Evolutionary conservation across 345 rosid species (phyloP).

Genomic region (Salix purpurea): DNA sequence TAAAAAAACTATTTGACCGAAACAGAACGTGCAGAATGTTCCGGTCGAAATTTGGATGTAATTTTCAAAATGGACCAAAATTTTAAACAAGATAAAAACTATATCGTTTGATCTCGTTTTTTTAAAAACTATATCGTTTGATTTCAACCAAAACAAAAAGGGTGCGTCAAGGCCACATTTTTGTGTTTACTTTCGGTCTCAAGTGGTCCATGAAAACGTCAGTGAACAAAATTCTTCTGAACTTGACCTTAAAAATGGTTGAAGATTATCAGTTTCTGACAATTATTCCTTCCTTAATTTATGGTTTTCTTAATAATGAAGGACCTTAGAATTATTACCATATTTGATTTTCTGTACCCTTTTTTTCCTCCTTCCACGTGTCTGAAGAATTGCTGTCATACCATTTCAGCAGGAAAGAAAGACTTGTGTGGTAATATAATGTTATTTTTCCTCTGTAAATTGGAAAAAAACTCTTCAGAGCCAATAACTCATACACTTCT

Average conservation of each 20-base stretch:
- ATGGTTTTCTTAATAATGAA: neutral
- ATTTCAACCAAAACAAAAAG: too few relatives aligned
- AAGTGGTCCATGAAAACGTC: neutral
- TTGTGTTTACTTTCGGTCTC: neutral
- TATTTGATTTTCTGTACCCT: neutral
- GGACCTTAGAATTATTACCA: neutral
- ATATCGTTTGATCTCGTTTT: too few relatives aligned
- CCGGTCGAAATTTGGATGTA: accelerated
- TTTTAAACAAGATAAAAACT: too few relatives aligned
- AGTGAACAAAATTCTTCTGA: neutral
- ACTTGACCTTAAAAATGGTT: neutral
- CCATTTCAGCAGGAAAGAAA: neutral
- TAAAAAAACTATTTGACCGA: too few relatives aligned
- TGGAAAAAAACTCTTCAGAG: too few relatives aligned
- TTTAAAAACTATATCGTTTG: too few relatives aligned
- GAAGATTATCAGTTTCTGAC: neutral
- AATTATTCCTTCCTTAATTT: neutral
- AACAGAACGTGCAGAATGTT: accelerated
- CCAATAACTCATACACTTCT: too few relatives aligned
- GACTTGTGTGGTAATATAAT: neutral
- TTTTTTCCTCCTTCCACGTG: neutral
- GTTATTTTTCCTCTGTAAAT: too few relatives aligned
- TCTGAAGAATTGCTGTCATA: neutral
- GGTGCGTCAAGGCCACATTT: neutral
- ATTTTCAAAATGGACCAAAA: accelerated